These are phyloP conservation scores for Citrullus mucosospermus DNA, from an alignment of 306 rosid genomes.

Conservation along the genomic window DNA sequence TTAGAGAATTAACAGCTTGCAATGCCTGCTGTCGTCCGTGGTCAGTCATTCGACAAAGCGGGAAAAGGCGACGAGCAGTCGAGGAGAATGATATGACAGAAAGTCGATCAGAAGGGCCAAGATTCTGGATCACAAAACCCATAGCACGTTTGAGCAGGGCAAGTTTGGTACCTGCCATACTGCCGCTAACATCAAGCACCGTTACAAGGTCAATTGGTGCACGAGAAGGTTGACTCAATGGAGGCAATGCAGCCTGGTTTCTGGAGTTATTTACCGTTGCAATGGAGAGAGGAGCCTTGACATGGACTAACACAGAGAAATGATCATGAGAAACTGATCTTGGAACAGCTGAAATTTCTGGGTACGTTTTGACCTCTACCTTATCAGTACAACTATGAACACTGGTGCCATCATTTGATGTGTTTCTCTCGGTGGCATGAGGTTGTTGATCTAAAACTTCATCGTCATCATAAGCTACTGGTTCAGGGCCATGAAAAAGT, in stretches of 20 bases:
- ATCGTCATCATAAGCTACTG: slow-evolving; percentile 64
- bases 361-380: slow-evolving; percentile 53
- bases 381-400: slow-evolving; percentile 15
- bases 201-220: slow-evolving; percentile 87
- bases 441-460: slow-evolving; percentile 44
- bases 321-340: slow-evolving; percentile 39
- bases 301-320: slow-evolving; percentile 60
- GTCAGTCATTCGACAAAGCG: slow-evolving; percentile 71
- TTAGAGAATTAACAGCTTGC: slow-evolving; percentile 57
- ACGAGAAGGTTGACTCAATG: slow-evolving; percentile 28
- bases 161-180: slow-evolving; percentile 95
- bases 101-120: slow-evolving; percentile 76
- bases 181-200: slow-evolving; percentile 87
- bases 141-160: slow-evolving; percentile 78
- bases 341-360: slow-evolving; percentile 74
- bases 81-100: slow-evolving; percentile 78
- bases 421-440: slow-evolving; percentile 9
- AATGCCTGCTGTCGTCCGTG: slow-evolving; percentile 65
- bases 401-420: slow-evolving; percentile 13
- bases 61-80: slow-evolving; percentile 71
- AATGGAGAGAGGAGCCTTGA: slow-evolving; percentile 61
- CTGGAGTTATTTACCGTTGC: slow-evolving; percentile 17
- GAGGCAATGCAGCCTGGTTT: slow-evolving; percentile 10
- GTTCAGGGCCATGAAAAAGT: slow-evolving; percentile 38
- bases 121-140: slow-evolving; percentile 86